phyloP scores from a whole-genome alignment of 352 stramenopile species.

The Globisporangium iwayamae region DNA sequence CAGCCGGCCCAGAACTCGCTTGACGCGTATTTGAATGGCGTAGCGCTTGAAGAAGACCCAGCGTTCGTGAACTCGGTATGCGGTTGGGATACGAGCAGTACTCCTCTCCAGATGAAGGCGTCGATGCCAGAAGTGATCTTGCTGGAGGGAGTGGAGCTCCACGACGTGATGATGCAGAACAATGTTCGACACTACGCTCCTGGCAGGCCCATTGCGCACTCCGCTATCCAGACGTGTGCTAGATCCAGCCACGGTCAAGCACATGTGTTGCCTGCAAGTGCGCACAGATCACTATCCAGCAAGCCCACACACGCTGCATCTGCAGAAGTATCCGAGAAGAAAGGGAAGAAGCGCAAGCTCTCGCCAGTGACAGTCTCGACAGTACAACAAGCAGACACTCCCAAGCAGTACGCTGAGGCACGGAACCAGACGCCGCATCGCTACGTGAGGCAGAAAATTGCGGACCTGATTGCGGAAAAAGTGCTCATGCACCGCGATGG shows the following conservation, averaged over 20 bases:
- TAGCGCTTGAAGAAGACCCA: conserved; percentile 18
- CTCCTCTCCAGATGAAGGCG: background rate
- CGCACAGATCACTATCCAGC: background rate
- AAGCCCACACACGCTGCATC: background rate
- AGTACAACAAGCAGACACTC: background rate
- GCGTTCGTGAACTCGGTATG: conserved; percentile 35
- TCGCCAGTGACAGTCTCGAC: background rate
- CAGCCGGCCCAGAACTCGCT: conserved; percentile 20
- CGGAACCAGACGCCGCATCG: conserved; percentile 7
- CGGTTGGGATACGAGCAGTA: conserved; percentile 22
- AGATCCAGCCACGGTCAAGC: background rate
- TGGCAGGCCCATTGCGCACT: background rate
- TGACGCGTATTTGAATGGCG: conserved; percentile 26
- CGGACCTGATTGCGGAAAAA: conserved; percentile 21
- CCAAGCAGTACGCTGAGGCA: background rate
- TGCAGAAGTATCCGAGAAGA: background rate
- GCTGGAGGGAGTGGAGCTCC: conserved; percentile 8
- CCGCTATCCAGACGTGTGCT: background rate
- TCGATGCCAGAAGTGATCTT: background rate
- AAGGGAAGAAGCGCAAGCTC: conserved; percentile 14
- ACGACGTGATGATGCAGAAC: conserved; percentile 14
- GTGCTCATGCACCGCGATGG: conserved; percentile 25
- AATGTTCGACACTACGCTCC: conserved; percentile 1
- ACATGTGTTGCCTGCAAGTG: background rate
- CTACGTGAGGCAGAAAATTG: conserved; percentile 6